Conservation (phyloP, 805 yeast genomes). For the Blastobotrys peoriensis region DNA sequence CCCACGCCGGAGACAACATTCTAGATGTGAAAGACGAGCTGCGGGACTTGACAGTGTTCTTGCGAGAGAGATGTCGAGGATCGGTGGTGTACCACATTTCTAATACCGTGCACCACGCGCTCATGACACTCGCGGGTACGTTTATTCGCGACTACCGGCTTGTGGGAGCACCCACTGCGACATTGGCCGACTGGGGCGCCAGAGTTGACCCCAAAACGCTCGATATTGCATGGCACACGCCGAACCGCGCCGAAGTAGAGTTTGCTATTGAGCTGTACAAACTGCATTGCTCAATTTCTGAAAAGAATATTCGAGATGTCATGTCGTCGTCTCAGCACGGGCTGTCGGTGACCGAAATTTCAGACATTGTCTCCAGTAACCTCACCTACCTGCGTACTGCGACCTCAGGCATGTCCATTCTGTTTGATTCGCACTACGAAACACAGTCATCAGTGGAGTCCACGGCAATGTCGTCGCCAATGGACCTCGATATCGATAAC, state of each 20-base stretch:
- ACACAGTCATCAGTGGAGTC: not conserved
- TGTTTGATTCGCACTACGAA: conserved; percentile 59
- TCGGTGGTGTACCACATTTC: conserved; percentile 60
- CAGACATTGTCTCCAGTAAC: conserved; percentile 52
- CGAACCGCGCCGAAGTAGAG: conserved; percentile 47
- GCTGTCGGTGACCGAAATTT: conserved; percentile 30
- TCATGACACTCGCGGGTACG: conserved; percentile 58
- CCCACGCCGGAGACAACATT: conserved; percentile 55
- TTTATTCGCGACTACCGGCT: conserved; percentile 20
- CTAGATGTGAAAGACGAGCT: conserved; percentile 43
- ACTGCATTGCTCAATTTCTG: conserved; percentile 33
- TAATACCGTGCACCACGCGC: conserved; percentile 58
- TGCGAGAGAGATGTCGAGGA: conserved; percentile 48
- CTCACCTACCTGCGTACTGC: conserved; percentile 53
- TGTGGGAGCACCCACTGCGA: conserved; percentile 11
- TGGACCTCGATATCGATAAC: conserved; percentile 22
- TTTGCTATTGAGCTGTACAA: conserved; percentile 59
- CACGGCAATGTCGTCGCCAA: not conserved
- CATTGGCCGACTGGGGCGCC: conserved; percentile 33
- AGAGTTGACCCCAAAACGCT: conserved; percentile 27
- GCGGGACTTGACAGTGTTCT: conserved; percentile 37
- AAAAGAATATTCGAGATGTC: conserved; percentile 23
- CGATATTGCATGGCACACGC: conserved; percentile 69
- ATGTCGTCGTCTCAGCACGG: conserved; percentile 22
- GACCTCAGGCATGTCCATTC: conserved; percentile 61